Evolutionary conservation across 2,329 filamentous ascomycete species (phyloP), one percentile per base, ranked within the genome.

Genomic region (Xylariales sp.): DNA sequence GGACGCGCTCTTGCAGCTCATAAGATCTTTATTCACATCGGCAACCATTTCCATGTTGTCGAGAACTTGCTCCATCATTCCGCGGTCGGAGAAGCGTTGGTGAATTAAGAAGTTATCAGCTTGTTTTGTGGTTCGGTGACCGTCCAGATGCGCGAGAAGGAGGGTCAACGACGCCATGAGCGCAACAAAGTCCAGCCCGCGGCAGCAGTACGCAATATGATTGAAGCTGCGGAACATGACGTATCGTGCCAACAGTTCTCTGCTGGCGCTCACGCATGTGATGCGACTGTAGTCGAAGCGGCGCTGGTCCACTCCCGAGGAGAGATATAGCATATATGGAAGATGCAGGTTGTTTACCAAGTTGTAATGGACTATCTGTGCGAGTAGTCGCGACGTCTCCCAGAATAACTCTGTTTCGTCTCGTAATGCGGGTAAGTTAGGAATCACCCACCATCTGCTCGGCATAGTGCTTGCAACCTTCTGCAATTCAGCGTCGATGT

Each of bases 341-440:
- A 72, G 47, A 45, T 74, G 69, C 5, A 70, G 55, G 35, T 65
- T 65, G 3, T 57, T 51, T 11, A 73, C 45, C 6, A 71, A 47
- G 33, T 68, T 60, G 38, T 66, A 62, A 38, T 72, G 61, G 5
- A 55, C 50, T 18, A 72, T 56, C 20, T 72, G 69, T 32, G 59
- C 50, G 45, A 65, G 59, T 2, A 69, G 31, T 3, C 61, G 62
- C 15, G 61, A 32, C 0, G 57, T 59, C 28, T 66, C 54, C 5
- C n/a, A 11, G 63, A 47, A 19, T 14, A 21, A 2, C 50, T 34
- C 12, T 50, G 42, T 14, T 20, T 38, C 24, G 14, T 35, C 41
- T 18, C 38, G 29, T 12, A 25, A 33, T 7, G 45, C 12, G 13
- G 38, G 8, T 6, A 33, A 23, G 12, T 14, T 20, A 15, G 31